Evolutionary conservation across 2,329 filamentous ascomycete species (phyloP).

Genomic region (Ambrosiella cleistominuta): DNA sequence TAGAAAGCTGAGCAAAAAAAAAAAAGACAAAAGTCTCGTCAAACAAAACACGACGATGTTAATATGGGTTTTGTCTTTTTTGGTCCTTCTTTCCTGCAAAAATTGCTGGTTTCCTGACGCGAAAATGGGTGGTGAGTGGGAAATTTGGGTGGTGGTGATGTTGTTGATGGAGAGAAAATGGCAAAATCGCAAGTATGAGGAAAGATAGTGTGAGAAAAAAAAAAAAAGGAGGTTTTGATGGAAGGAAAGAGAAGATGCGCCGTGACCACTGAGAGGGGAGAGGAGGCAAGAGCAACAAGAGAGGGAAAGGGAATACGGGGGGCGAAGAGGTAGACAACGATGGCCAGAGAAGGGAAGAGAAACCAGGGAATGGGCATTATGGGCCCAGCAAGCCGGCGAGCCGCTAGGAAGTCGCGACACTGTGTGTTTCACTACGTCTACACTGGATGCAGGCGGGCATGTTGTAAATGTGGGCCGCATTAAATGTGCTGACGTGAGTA

Average conservation of each 20-base stretch:
- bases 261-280: conserved; percentile 4
- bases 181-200: conserved; percentile 3
- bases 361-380: conserved; percentile 4
- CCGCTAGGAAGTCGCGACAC: not conserved
- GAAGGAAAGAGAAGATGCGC: conserved; percentile 11
- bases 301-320: conserved; percentile 1
- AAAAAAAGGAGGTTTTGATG: conserved; percentile 13
- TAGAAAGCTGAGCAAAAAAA: not conserved
- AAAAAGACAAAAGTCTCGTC: conserved; percentile 1
- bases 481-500: not conserved
- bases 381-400: conserved; percentile 2
- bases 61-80: not conserved
- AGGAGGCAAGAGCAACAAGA: not conserved
- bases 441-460: conserved; percentile 1
- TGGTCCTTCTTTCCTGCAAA: not conserved
- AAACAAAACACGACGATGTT: not conserved
- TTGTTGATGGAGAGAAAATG: conserved; percentile 6
- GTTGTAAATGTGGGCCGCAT: not conserved
- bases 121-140: not conserved
- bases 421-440: not conserved
- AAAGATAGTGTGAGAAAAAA: not conserved
- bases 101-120: not conserved
- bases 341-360: conserved; percentile 7
- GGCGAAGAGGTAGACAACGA: not conserved
- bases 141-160: conserved; percentile 1